phyloP scores from a whole-genome alignment of 768 basidiomycete genomes.

The Tephrocybe sp. region DNA sequence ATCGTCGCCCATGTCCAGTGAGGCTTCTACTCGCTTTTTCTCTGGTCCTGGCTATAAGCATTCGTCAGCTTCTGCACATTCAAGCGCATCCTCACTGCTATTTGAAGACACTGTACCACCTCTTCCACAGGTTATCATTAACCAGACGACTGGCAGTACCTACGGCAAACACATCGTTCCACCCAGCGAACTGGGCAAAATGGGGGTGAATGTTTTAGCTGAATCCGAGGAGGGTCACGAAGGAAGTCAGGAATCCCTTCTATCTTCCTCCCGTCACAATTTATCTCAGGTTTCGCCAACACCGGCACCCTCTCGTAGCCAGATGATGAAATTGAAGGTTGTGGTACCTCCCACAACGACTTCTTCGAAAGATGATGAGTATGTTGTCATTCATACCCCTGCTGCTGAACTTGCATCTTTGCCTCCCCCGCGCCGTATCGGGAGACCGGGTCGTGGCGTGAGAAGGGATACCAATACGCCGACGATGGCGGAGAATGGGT shows the following conservation, averaged over 20 bases:
- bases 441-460: not conserved
- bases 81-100: slow-evolving; percentile 53
- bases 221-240: slow-evolving; percentile 5
- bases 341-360: slow-evolving; percentile 1
- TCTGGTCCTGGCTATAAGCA: slow-evolving; percentile 26
- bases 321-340: slow-evolving; percentile 8
- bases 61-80: slow-evolving; percentile 39
- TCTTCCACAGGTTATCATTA: slow-evolving; percentile 26
- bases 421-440: slow-evolving; percentile 33
- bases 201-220: slow-evolving; percentile 23
- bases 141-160: slow-evolving; percentile 1
- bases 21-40: slow-evolving; percentile 54
- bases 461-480: slow-evolving; percentile 7
- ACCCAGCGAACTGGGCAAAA: slow-evolving; percentile 50
- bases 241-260: not conserved
- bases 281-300: not conserved
- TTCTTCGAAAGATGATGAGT: slow-evolving; percentile 23
- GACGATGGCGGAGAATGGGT: not conserved
- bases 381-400: slow-evolving; percentile 33
- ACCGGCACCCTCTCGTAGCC: not conserved
- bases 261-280: not conserved
- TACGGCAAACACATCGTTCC: slow-evolving; percentile 50
- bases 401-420: slow-evolving; percentile 33
- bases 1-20: slow-evolving; percentile 61
- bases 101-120: slow-evolving; percentile 36